Evolutionary conservation across 78 protist species (phyloP), one percentile per base, ranked within the genome.

Genomic region (Trichosphaerium sp.): DNA sequence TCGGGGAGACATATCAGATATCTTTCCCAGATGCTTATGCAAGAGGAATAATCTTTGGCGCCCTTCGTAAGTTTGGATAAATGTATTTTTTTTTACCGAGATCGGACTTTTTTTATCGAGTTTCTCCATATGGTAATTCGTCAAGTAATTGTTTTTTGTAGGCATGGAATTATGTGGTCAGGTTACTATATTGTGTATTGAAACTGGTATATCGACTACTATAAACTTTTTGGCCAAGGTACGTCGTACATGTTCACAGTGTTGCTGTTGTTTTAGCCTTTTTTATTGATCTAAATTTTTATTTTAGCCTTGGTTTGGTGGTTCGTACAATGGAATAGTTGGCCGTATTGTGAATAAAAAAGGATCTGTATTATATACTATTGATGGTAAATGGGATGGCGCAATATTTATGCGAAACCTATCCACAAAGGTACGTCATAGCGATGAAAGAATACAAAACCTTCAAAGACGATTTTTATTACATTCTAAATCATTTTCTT

Each of bases 181-280:
- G 21, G 54, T 69, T 39, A 26, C 66, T 34, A 68, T 85, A 38
- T 28, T 14, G 4, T 89, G 94, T 72, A 32, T 52, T 54, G 34
- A 85, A 32, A 74, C 87, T n/a, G 75, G 68, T 28, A 25, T 68
- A 25, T 18, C 12, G 25, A 29, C 71, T 10, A 78, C 63, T 25
- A 4, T 90, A 42, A 77, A 87, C 29, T 92, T 92, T 62, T 78
- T 70, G 77, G 29, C 74, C 29, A 89, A 87, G 59, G 80, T 69
- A 15, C 29, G 34, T 26, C 18, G 18, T 21, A 12, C n/a, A n/a
- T n/a, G n/a, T n/a, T n/a, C n/a, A n/a, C n/a, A n/a, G n/a, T 71
- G 25, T 61, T 21, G 26, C 66, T 11, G 38, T 59, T 4, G 56
- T 25, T 34, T 28, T 14, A 18, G 26, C 4, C 32, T 8, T 18